Base-by-base conservation (phyloP, 495 filamentous ascomycete species). In the Aspergillus asperescens region DNA sequence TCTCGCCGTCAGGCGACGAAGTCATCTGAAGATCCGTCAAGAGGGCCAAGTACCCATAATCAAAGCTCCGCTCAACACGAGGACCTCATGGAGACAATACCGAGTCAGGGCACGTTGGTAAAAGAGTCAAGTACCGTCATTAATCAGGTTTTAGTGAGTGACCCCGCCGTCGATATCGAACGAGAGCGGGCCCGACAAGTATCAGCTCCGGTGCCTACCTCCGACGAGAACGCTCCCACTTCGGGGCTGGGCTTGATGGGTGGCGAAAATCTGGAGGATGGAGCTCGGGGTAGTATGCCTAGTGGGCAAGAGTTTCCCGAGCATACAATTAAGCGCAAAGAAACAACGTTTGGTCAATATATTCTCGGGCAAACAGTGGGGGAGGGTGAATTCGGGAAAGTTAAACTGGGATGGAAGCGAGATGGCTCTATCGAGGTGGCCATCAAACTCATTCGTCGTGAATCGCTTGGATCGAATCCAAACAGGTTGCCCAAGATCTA, bases 351-450 rank as follows among this genome's bases (percentile, higher is more conserved):
- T 64, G 94, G 93, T 31, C 88, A 95, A 22, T 99, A 96, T 63
- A 89, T 93, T 50, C 77, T 99, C 7, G 93, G 93, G 4, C 90
- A 95, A 60, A 96, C 92, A n/a, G 84, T 99, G 23, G 93, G 93
- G 42, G 93, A 97, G 73, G 93, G 93, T 27, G 93, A 99, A 62
- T 99, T 99, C 65, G 93, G 93, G 46, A 99, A 99, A 64, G 93
- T 99, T 59, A 97, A 96, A 68, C 80, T 99, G 60, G 93, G 93
- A n/a, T 99, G 94, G 93, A 97, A 95, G 71, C 84, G 86, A 64
- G 91, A 96, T 68, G 90, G 89, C 23, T 90, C 86, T 52, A 85
- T 95, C 38, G 79, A 98, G 75, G 93, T 99, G 52, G 93, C 93
- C 54, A 95, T 99, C 74, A 99, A 99, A 68, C 85, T 99, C 55